Percentiles rank a stretch among this genome's conserved stretches.
Conservation (phyloP, 2,329 filamentous ascomycete species). For the Phialophora verrucosa region DNA sequence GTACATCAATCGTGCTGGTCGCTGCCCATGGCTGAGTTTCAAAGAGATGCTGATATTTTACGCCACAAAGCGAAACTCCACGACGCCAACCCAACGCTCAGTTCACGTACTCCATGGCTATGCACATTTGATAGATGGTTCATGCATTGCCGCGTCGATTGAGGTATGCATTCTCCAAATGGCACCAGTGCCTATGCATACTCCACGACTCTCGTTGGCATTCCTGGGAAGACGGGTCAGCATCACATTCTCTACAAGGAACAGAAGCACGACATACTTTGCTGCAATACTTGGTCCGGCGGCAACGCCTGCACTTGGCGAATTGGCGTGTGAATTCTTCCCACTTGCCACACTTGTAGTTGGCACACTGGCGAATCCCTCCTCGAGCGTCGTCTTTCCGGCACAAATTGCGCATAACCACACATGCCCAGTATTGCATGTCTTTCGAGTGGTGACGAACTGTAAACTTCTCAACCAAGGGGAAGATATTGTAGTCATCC, state of each 20-base stretch:
- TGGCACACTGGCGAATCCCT: constrained; percentile 94
- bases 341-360: constrained; percentile 98
- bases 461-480: constrained; percentile 96
- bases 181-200: constrained; percentile 96
- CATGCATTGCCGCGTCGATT: constrained; percentile 29
- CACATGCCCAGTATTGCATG: constrained; percentile 99
- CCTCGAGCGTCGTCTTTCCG: constrained; percentile 95
- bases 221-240: constrained; percentile 49
- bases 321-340: constrained; percentile 96
- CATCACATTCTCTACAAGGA: background rate
- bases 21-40: constrained; percentile 14
- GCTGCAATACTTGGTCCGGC: constrained; percentile 98
- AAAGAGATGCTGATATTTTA: constrained; percentile 11
- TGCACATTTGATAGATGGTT: constrained; percentile 27
- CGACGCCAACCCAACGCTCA: constrained; percentile 28
- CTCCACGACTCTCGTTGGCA: constrained; percentile 99
- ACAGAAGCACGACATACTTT: constrained; percentile 61
- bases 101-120: constrained; percentile 36
- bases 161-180: constrained; percentile 36
- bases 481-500: constrained; percentile 98
- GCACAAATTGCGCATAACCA: constrained; percentile 98
- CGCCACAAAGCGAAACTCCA: constrained; percentile 10
- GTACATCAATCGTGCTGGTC: constrained; percentile 29
- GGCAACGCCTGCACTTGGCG: constrained; percentile 94
- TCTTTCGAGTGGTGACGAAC: constrained; percentile 92